Evolutionary conservation across 2,329 filamentous ascomycete species (phyloP).

Genomic region (Colletotrichum coccodes): DNA sequence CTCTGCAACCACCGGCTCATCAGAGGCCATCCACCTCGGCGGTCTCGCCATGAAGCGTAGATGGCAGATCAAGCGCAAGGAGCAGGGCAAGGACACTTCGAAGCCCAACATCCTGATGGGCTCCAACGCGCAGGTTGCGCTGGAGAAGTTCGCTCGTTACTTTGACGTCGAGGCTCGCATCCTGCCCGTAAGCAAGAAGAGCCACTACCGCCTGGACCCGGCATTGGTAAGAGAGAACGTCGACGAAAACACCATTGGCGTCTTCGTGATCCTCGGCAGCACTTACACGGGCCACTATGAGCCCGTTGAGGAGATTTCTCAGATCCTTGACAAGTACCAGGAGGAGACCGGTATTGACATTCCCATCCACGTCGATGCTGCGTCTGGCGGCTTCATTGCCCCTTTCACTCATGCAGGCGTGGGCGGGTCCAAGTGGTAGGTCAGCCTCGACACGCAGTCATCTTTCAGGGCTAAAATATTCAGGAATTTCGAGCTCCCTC

Average conservation of each 20-base stretch:
- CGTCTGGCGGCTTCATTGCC: slow-evolving; percentile 70
- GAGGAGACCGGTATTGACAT: slow-evolving; percentile 70
- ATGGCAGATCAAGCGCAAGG: slow-evolving; percentile 73
- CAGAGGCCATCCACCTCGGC: slow-evolving; percentile 76
- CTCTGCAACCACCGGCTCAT: slow-evolving; percentile 76
- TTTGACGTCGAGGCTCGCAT: slow-evolving; percentile 78
- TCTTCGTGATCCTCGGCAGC: slow-evolving; percentile 77
- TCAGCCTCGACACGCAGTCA: neutral
- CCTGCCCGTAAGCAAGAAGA: slow-evolving; percentile 69
- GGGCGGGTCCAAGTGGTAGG: slow-evolving; percentile 67
- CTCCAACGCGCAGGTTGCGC: slow-evolving; percentile 76
- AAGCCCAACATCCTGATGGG: slow-evolving; percentile 82
- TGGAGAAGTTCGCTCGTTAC: slow-evolving; percentile 79
- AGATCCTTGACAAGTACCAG: slow-evolving; percentile 72
- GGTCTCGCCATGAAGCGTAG: slow-evolving; percentile 80
- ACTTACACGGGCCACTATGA: slow-evolving; percentile 82
- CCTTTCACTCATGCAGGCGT: slow-evolving; percentile 67
- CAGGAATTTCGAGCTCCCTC: slow-evolving; percentile 68
- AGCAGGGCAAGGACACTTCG: slow-evolving; percentile 68
- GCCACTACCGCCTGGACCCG: slow-evolving; percentile 70
- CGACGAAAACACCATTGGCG: slow-evolving; percentile 81
- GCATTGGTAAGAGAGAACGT: slow-evolving; percentile 72
- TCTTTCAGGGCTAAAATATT: neutral
- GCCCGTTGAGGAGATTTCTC: slow-evolving; percentile 74
- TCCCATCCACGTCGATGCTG: slow-evolving; percentile 74